Evolutionary conservation across 2,329 filamentous ascomycete genomes (phyloP), one percentile per base, ranked within the genome.

Genomic region (Trichoderma atrobrunneum): DNA sequence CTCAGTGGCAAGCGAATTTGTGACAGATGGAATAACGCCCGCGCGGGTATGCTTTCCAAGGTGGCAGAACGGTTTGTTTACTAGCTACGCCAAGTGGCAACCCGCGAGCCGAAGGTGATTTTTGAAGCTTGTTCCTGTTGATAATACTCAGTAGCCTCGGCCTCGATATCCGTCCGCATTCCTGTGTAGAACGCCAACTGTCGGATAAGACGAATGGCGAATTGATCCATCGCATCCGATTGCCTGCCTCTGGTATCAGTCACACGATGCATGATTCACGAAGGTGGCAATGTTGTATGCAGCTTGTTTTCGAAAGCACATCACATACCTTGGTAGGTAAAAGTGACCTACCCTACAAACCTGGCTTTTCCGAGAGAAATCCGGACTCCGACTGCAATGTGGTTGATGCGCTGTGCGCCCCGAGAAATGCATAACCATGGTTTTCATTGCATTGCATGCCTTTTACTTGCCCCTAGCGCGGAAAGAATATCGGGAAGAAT

Each of bases 401-500:
- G 16, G 16, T n/a, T 24, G 26, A 28, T 32, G n/a, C 39, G 39
- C 26, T 48, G 43, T 21, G 43, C 43, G n/a, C 43, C 43, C 43
- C 63, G 63, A 26, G 14, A 66, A 56, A 56, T 36, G 48, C 63
- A 66, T 66, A 65, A 36, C 34, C 18, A 36, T 21, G 10, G 21
- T 24, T 32, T 60, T 14, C n/a, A 66, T 30, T 65, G 7, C 63
- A 65, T 56, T 34, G 7, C 48, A 66, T 56, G 28, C 18, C 5
- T 51, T 51, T 7, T 21, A 10, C n/a, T 5, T 34, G 28, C 16
- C 12, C 21, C 34, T 36, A 30, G 36, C n/a, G 21, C 65, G 32
- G 65, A 56, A 59, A 68, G 34, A 48, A 68, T 43, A 36, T 68
- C 56, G 65, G 34, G 54, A 12, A 21, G 65, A 68, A 59, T 43